Conservation (phyloP, 208 protist genomes). For the Crithidia fasciculata region DNA sequence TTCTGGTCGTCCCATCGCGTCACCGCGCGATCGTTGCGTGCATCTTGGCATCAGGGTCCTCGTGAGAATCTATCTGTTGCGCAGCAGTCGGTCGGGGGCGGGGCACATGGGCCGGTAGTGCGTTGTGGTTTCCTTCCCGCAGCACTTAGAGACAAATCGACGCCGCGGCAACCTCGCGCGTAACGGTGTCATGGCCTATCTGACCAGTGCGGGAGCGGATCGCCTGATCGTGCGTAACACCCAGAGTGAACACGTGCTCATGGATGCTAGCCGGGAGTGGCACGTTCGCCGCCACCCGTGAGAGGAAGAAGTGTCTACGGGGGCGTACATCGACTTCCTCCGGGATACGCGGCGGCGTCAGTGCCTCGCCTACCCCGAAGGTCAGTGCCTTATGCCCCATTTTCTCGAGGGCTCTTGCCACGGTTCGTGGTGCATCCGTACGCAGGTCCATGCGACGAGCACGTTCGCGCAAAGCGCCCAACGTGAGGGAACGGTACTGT, state of each 20-base stretch:
- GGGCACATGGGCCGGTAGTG: not conserved
- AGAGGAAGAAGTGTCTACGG: not conserved
- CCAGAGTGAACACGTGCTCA: not conserved
- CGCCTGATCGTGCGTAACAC: not conserved
- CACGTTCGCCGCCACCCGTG: not conserved
- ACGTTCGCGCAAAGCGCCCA: conserved; percentile 1
- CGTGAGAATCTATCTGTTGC: not conserved
- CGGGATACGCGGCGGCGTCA: not conserved
- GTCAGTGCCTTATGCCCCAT: not conserved
- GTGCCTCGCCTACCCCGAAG: not conserved
- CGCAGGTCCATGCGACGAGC: not conserved
- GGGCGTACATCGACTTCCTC: not conserved
- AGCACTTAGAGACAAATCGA: not conserved
- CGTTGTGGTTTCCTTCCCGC: not conserved
- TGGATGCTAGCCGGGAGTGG: conserved; percentile 3
- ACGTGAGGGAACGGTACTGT: conserved; percentile 4
- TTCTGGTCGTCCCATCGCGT: not conserved
- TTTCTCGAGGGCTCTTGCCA: conserved; percentile 1
- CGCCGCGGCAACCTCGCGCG: not conserved
- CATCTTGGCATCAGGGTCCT: not conserved
- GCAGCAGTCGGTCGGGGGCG: not conserved
- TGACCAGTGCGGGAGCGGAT: not conserved
- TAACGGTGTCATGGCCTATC: not conserved
- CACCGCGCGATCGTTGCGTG: not conserved
- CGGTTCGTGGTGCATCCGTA: not conserved